phyloP scores from a whole-genome alignment of 2,329 filamentous ascomycete genomes.

The Tolypocladium pustulatum region DNA sequence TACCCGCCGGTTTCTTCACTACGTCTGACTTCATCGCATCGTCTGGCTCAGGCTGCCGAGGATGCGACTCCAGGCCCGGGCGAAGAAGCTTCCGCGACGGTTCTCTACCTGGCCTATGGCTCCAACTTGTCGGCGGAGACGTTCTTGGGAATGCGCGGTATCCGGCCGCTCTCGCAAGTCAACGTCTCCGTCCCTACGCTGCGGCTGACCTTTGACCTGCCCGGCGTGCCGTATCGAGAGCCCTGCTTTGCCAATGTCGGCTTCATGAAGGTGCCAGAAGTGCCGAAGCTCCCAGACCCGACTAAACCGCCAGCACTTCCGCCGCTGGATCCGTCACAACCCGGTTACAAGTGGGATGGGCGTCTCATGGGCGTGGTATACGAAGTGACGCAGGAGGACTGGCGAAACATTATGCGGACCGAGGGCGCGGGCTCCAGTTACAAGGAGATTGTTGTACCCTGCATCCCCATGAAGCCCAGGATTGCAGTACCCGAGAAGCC shows the following conservation, averaged over 20 bases:
- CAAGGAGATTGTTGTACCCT: slow-evolving; percentile 70
- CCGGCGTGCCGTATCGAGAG: slow-evolving; percentile 76
- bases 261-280: slow-evolving; percentile 41
- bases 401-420: slow-evolving; percentile 74
- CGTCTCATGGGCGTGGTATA: slow-evolving; percentile 90
- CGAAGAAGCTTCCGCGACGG: slow-evolving; percentile 29
- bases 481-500: slow-evolving; percentile 55
- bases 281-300: slow-evolving; percentile 22
- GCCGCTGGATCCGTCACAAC: slow-evolving; percentile 10
- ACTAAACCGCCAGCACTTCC: slow-evolving; percentile 16
- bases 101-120: slow-evolving; percentile 81
- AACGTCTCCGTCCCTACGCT: slow-evolving; percentile 76
- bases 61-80: slow-evolving; percentile 12
- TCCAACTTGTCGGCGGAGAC: slow-evolving; percentile 77
- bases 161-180: slow-evolving; percentile 69
- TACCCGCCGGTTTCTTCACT: slow-evolving; percentile 21
- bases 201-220: slow-evolving; percentile 72
- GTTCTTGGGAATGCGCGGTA: slow-evolving; percentile 67
- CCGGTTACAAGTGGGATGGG: slow-evolving; percentile 51
- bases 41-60: slow-evolving; percentile 18
- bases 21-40: slow-evolving; percentile 16
- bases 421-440: slow-evolving; percentile 86
- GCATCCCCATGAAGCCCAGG: slow-evolving; percentile 54
- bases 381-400: slow-evolving; percentile 79
- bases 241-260: slow-evolving; percentile 86